Conservation (phyloP, 208 protist genomes). For the Porcisia hertigi region DNA sequence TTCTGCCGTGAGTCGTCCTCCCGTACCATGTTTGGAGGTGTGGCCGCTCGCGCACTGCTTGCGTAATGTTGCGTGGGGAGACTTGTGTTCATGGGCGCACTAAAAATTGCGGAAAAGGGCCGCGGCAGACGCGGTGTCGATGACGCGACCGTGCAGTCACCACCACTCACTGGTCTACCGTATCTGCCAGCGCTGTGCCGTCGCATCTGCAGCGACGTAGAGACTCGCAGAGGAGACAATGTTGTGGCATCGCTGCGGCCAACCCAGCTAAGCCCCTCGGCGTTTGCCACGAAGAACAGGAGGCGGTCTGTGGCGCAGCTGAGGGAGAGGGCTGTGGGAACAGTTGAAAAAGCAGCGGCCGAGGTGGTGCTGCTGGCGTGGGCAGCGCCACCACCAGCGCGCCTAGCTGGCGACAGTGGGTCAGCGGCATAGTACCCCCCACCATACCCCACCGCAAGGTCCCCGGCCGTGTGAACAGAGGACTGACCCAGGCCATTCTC, state of each 20-base stretch:
- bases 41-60: constrained; percentile 19
- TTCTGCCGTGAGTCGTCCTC: constrained; percentile 1
- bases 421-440: neutral
- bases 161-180: neutral
- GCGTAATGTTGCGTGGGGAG: constrained; percentile 13
- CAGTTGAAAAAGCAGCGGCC: neutral
- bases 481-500: constrained; percentile 1
- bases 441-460: neutral
- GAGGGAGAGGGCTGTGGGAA: constrained; percentile 59
- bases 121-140: constrained; percentile 11
- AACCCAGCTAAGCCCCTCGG: constrained; percentile 32
- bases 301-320: constrained; percentile 46
- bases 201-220: constrained; percentile 13
- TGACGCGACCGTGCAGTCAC: neutral
- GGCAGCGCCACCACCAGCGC: neutral
- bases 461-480: neutral
- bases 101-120: constrained; percentile 7
- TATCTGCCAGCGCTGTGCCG: neutral
- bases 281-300: constrained; percentile 43
- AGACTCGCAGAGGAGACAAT: constrained; percentile 21
- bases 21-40: constrained; percentile 9
- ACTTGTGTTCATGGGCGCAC: constrained; percentile 10
- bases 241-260: constrained; percentile 27
- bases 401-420: neutral
- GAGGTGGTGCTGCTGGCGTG: neutral